Evolutionary conservation across 1,284 basidiomycete genomes (phyloP), one percentile per base, ranked within the genome.

Genomic region (Fomitopsis palustris): DNA sequence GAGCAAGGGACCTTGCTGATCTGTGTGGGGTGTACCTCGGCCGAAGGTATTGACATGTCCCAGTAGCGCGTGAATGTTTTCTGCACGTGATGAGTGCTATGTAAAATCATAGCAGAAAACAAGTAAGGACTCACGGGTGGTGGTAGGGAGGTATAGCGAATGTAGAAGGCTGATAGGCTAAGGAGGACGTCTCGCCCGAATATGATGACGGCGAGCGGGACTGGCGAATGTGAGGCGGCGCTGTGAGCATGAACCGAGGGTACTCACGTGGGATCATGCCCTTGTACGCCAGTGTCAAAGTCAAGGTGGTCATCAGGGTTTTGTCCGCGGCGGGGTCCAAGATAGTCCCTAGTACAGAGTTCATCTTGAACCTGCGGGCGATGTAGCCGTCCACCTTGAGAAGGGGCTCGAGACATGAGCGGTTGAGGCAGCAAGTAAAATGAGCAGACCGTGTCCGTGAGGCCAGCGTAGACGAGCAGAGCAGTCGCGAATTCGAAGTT

Each of bases 271-370:
- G 95, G 31, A 99, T 77, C 64, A 96, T 78, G 9, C 86, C 88
- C 65, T 92, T 89, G 79, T 91, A 84, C 0, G 92, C 86, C 58
- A 99, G 77, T 1, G 94, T 91, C 52, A 96, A 79, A 1, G 94
- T 95, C 71, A 99, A 81, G 0, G 96, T 98, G 1, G 96, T 97
- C 89, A 99, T 93, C 49, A 99, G 78, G 25, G 87, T 82, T 77
- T 99, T 99, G 82, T 99, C 96, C 2, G 97, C 96, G 0, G 96
- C 95, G 8, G 96, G 96, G 73, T 99, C 97, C 7, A 98, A 82
- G 60, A 99, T 96, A 12, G 92, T 93, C 10, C 96, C 96, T 37
- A 99, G 81, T 10, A 98, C 94, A 10, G 93, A 90, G 54, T 78
- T 82, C 88, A 95, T 90, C 45, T 91, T 87, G 78, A 83, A 97